Conservation (phyloP, 305 asterid species). For the Solanum hybrid region DNA sequence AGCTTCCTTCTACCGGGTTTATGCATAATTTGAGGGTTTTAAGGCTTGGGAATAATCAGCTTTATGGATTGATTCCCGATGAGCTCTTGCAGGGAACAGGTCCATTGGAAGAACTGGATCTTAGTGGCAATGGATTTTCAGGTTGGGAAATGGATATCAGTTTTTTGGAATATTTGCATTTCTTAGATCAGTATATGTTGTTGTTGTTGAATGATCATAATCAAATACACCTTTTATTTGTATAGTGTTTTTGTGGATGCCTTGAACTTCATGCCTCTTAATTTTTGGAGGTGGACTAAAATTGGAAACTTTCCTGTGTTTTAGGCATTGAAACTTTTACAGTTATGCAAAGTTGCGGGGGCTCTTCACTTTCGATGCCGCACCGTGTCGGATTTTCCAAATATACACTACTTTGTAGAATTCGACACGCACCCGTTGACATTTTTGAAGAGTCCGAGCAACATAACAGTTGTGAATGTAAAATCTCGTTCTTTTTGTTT, state of each 20-base stretch:
- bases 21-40: constrained; percentile 52
- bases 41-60: constrained; percentile 52
- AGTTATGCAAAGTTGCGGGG: background rate
- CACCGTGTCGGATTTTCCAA: background rate
- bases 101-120: constrained; percentile 71
- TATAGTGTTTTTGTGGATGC: background rate
- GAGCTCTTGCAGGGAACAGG: constrained; percentile 55
- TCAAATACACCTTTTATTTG: background rate
- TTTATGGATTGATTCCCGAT: constrained; percentile 48
- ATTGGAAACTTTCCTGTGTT: background rate
- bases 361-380: background rate
- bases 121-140: constrained; percentile 64
- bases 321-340: background rate
- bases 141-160: constrained; percentile 31
- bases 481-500: background rate
- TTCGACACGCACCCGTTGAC: background rate
- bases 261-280: background rate
- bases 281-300: background rate
- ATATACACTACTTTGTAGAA: background rate
- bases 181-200: background rate
- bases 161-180: background rate
- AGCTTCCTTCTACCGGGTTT: constrained; percentile 46
- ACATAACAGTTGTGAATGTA: background rate
- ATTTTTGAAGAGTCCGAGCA: background rate
- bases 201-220: background rate